Conservation (phyloP, 768 basidiomycete species). For the Tulasnella sp. region DNA sequence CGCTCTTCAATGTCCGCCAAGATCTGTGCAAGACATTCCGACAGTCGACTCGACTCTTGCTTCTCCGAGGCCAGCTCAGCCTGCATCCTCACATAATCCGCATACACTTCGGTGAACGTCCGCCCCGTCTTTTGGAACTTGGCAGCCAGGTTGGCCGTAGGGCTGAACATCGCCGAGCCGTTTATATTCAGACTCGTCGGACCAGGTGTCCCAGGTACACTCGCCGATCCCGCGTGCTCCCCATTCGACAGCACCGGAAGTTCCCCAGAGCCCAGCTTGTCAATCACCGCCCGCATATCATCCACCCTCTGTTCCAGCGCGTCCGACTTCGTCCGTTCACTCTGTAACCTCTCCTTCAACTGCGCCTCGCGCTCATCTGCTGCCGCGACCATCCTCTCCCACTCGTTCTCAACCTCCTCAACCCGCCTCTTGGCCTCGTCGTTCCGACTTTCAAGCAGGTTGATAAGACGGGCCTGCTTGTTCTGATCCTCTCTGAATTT, state of each 20-base stretch:
- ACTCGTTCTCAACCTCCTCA: constrained; percentile 71
- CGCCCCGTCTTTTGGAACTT: constrained; percentile 71
- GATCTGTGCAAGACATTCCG: constrained; percentile 65
- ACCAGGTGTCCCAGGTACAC: constrained; percentile 39
- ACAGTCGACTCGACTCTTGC: constrained; percentile 77
- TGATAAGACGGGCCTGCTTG: constrained; percentile 61
- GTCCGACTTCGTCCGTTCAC: constrained; percentile 58
- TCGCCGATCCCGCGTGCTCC: constrained; percentile 22
- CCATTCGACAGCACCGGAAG: constrained; percentile 31
- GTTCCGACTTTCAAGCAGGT: constrained; percentile 81
- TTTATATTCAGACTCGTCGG: constrained; percentile 32
- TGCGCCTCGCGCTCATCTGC: constrained; percentile 55
- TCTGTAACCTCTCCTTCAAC: constrained; percentile 60
- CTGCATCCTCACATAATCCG: constrained; percentile 78
- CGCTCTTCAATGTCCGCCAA: constrained; percentile 86
- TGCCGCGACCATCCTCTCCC: constrained; percentile 61
- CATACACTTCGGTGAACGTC: constrained; percentile 90
- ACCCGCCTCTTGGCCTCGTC: constrained; percentile 75
- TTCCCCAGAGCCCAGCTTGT: constrained; percentile 62
- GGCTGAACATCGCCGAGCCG: constrained; percentile 53
- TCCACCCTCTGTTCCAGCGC: constrained; percentile 60
- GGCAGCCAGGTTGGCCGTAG: constrained; percentile 79
- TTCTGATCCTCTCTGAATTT: constrained; percentile 70
- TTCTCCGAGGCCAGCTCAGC: constrained; percentile 69
- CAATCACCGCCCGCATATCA: constrained; percentile 62